Evolutionary conservation across 2,329 filamentous ascomycete species (phyloP).

Genomic region (Aspergillus pseudotamarii): DNA sequence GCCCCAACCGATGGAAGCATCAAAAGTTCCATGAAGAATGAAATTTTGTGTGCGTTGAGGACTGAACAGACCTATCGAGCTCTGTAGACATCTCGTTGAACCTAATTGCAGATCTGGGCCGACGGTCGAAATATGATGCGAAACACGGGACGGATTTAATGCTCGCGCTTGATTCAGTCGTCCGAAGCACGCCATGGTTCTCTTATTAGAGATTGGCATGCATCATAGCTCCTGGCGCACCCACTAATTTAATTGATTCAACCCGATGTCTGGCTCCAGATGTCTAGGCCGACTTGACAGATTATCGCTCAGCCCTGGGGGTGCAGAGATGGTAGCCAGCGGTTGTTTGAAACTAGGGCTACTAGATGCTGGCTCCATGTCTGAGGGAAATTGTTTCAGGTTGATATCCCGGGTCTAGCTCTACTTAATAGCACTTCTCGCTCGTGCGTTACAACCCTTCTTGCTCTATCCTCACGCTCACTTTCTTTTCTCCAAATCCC

Average conservation of each 20-base stretch:
- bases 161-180: background rate
- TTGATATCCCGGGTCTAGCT: background rate
- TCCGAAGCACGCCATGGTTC: background rate
- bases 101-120: background rate
- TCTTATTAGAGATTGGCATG: background rate
- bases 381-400: slow-evolving; percentile 1
- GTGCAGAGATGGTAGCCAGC: background rate
- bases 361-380: background rate
- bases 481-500: background rate
- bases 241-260: background rate
- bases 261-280: background rate
- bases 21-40: background rate
- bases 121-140: background rate
- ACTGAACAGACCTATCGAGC: background rate
- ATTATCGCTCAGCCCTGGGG: background rate
- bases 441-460: background rate
- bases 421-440: slow-evolving; percentile 2
- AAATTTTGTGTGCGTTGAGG: background rate
- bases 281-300: background rate
- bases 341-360: background rate
- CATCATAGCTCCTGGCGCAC: background rate
- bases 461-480: background rate
- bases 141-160: background rate
- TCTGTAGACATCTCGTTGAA: background rate
- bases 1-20: background rate